These are phyloP conservation scores for Verticillium nubilum DNA, from an alignment of 2,329 filamentous ascomycete species.

Conservation along the genomic window DNA sequence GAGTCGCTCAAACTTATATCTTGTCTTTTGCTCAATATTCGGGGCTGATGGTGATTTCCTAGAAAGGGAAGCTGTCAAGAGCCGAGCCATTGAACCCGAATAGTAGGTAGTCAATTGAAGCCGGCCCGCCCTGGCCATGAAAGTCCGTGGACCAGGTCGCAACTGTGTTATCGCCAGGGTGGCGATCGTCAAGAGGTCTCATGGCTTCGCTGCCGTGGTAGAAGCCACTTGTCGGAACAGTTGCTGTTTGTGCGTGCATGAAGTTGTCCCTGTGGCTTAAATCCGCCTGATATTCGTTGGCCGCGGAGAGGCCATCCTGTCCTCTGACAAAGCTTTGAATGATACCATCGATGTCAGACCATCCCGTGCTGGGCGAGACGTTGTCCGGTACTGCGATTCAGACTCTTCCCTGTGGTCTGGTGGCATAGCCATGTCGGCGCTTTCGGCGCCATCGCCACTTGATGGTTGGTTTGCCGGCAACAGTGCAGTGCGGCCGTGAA, in stretches of 20 bases:
- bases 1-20: not conserved
- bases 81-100: constrained; percentile 25
- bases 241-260: not conserved
- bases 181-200: not conserved
- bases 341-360: constrained; percentile 28
- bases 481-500: not conserved
- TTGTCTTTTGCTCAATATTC: not conserved
- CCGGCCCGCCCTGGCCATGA: constrained; percentile 1
- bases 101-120: constrained; percentile 20
- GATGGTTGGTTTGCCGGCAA: not conserved
- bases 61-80: constrained; percentile 17
- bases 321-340: constrained; percentile 27
- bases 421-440: not conserved
- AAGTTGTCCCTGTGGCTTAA: not conserved
- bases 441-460: not conserved
- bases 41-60: not conserved
- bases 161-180: not conserved
- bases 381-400: not conserved
- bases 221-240: not conserved
- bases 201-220: not conserved
- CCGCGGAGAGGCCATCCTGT: constrained; percentile 5
- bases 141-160: not conserved
- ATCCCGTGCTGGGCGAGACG: constrained; percentile 12
- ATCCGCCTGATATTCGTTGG: not conserved
- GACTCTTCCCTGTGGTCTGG: not conserved